Evolutionary conservation across 768 basidiomycete genomes (phyloP).

Genomic region (Auricularia sp.): DNA sequence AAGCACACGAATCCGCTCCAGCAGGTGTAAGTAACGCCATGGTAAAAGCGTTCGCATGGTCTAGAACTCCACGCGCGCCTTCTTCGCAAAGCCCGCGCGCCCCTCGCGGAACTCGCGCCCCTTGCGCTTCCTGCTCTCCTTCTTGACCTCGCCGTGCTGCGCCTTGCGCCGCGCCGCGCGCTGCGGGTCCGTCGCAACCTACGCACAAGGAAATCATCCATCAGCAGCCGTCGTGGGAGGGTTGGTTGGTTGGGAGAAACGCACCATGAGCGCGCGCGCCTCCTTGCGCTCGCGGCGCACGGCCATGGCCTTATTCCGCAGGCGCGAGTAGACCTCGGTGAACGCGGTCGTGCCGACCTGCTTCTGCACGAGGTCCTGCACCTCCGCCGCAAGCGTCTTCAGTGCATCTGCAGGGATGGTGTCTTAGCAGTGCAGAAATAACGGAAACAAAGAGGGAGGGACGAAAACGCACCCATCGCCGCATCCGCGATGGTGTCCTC

Average conservation of each 20-base stretch:
- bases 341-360: slow-evolving; percentile 88
- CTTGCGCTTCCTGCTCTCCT: slow-evolving; percentile 79
- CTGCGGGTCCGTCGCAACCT: slow-evolving; percentile 64
- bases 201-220: slow-evolving; percentile 12
- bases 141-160: slow-evolving; percentile 64
- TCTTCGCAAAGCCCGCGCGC: not conserved
- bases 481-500: slow-evolving; percentile 74
- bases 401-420: slow-evolving; percentile 52
- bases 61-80: not conserved
- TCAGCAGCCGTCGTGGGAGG: too few relatives aligned
- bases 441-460: not conserved
- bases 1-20: not conserved
- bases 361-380: slow-evolving; percentile 76
- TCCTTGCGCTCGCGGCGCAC: slow-evolving; percentile 66
- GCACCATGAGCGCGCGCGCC: slow-evolving; percentile 40
- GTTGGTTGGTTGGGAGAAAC: slow-evolving; percentile 10
- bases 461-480: slow-evolving; percentile 53
- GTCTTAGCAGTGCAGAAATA: not conserved
- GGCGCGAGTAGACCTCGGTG: slow-evolving; percentile 64
- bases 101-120: slow-evolving; percentile 33
- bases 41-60: not conserved
- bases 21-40: too few relatives aligned
- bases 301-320: slow-evolving; percentile 58
- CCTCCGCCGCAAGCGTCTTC: slow-evolving; percentile 66
- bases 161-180: slow-evolving; percentile 65